phyloP scores from a whole-genome alignment of 2,329 filamentous ascomycete genomes.

The Trichoderma gracile region DNA sequence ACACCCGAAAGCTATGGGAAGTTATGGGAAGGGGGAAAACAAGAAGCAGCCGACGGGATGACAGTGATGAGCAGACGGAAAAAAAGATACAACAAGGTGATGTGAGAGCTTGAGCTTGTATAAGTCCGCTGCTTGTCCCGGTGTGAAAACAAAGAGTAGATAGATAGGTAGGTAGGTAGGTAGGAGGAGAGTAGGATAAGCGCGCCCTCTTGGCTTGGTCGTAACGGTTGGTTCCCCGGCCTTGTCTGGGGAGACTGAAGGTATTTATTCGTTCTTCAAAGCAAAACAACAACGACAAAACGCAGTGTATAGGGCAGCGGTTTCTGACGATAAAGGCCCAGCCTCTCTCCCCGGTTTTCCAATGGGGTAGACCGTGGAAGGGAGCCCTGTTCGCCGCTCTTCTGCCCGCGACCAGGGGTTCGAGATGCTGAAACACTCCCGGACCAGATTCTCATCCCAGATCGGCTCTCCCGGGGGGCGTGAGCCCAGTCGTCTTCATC shows the following conservation, averaged over 20 bases:
- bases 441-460: constrained; percentile 24
- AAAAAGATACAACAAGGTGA: not conserved
- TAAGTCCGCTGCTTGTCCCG: not conserved
- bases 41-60: constrained; percentile 20
- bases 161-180: no score
- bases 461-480: constrained; percentile 22
- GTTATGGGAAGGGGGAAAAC: constrained; percentile 10
- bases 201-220: no score
- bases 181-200: no score
- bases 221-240: no score
- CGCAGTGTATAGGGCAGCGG: not conserved
- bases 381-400: constrained; percentile 1
- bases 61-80: constrained; percentile 19
- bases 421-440: constrained; percentile 8
- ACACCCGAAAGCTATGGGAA: constrained; percentile 25
- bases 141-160: no score
- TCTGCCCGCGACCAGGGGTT: constrained; percentile 11
- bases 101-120: not conserved
- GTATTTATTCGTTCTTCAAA: not conserved
- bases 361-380: not conserved
- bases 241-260: not conserved
- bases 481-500: constrained; percentile 11
- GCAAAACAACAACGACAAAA: no score
- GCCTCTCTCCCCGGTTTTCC: not conserved
- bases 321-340: constrained; percentile 16